These are phyloP conservation scores for Oropetium thomaeum DNA, from an alignment of 176 grass and related monocot species.

Conservation along the genomic window DNA sequence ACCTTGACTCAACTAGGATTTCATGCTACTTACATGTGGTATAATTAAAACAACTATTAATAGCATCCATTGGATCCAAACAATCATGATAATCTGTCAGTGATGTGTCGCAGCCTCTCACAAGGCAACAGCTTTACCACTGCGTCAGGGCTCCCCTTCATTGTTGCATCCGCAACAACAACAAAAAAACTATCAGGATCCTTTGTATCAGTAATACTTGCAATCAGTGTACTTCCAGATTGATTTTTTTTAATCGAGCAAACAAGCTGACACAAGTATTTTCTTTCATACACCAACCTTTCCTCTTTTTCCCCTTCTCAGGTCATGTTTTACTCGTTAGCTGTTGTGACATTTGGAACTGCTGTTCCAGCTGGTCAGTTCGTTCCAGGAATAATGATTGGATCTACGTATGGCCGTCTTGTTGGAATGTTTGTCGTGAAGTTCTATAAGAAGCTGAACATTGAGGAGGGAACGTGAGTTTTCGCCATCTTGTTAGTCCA, in stretches of 20 bases:
- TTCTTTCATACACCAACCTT: conserved; percentile 6
- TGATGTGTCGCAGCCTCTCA: not conserved
- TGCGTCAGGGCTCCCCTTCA: too few relatives aligned
- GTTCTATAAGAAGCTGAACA: conserved; percentile 88
- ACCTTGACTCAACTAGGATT: not conserved
- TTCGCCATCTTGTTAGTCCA: not conserved
- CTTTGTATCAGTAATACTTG: not conserved
- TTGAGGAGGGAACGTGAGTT: conserved; percentile 99
- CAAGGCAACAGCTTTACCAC: too few relatives aligned
- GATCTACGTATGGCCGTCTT: conserved; percentile 97
- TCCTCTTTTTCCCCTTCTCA: conserved; percentile 28
- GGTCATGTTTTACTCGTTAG: conserved; percentile 98
- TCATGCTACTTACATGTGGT: conserved; percentile 1
- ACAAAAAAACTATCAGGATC: too few relatives aligned
- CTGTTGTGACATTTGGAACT: conserved; percentile 95
- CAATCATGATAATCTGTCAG: not conserved
- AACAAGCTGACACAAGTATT: not conserved
- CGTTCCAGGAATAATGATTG: conserved; percentile 99
- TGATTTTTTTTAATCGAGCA: not conserved
- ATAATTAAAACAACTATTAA: not conserved
- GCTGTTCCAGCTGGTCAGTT: conserved; percentile 99
- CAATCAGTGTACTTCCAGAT: not conserved
- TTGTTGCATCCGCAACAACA: too few relatives aligned
- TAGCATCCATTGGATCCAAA: not conserved
- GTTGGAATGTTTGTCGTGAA: conserved; percentile 97